Base-by-base conservation (phyloP, 805 yeast genomes). In the Candida wancherniae region DNA sequence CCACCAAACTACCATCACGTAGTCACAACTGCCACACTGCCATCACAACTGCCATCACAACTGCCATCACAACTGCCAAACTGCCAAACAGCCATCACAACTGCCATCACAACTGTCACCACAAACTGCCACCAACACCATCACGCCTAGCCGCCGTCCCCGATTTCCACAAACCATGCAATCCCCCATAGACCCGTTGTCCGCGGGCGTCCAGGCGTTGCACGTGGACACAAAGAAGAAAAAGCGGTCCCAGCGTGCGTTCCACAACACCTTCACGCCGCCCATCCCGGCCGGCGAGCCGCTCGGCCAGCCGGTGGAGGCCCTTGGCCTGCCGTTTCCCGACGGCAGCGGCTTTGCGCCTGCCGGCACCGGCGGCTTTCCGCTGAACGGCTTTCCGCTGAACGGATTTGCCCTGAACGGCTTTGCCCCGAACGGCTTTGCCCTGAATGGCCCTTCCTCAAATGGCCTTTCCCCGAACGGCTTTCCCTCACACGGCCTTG, bases 171-270 rank as follows among this genome's bases (percentile, higher is more conserved):
- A n/a, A n/a, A n/a, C n/a, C n/a, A n/a, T n/a, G n/a, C n/a, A n/a
- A 19, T 19, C 11, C 6, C 28, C 21, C 15, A 15, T 22, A 30
- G 26, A 25, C 28, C 24, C 19, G 23, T 34, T 4, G 28, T 29
- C 9, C 20, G 45, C 38, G 13, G 40, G 35, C 15, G 21, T 44
- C 23, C 24, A 24, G 16, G 40, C 34, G 9, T 28, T 42, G 24
- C 33, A 24, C 15, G 18, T 42, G 19, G 42, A 36, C 20, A 17
- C 27, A 11, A 14, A 28, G 5, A 37, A 33, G 19, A 44, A 44
- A 22, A 44, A 44, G 19, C 26, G 48, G 17, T 28, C 43, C 17
- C 40, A 34, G 23, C 29, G 48, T 9, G 48, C 45, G 14, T 42
- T 35, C 31, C 48, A 44, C 22, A 35, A 30, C 21, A 34, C 37